Conservation (phyloP, 2,329 filamentous ascomycete species). For the Diaporthe ilicicola region DNA sequence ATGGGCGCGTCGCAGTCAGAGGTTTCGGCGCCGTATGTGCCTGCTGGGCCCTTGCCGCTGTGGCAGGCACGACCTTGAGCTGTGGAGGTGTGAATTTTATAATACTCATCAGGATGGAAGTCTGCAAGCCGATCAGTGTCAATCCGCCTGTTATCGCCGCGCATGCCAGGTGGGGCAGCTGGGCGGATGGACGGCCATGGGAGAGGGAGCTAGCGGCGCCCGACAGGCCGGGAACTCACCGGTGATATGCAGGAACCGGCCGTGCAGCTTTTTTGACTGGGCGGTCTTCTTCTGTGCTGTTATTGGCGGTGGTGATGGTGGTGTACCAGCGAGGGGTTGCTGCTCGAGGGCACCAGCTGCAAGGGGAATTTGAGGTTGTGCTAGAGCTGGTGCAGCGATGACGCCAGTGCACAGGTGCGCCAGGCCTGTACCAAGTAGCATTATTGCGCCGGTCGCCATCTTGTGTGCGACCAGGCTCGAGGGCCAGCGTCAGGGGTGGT, state of each 20-base stretch:
- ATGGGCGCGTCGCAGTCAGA: conserved; percentile 89
- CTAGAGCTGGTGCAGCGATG: conserved; percentile 39
- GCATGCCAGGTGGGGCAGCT: conserved; percentile 32
- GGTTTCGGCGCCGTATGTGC: conserved; percentile 83
- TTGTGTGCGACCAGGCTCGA: neutral
- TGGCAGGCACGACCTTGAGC: conserved; percentile 79
- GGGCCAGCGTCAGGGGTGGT: neutral
- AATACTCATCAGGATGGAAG: conserved; percentile 90
- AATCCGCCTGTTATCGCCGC: neutral
- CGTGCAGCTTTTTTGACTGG: conserved; percentile 61
- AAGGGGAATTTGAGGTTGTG: conserved; percentile 28
- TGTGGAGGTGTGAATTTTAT: conserved; percentile 80
- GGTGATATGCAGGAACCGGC: conserved; percentile 88
- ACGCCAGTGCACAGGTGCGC: conserved; percentile 43
- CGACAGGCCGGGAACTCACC: conserved; percentile 59
- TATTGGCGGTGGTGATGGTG: conserved; percentile 23
- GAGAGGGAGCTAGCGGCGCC: conserved; percentile 31
- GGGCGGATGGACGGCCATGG: conserved; percentile 25
- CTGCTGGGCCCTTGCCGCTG: conserved; percentile 77
- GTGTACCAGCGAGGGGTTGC: conserved; percentile 3
- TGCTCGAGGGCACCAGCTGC: conserved; percentile 14
- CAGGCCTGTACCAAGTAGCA: conserved; percentile 35
- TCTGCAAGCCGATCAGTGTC: conserved; percentile 60
- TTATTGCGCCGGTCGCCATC: conserved; percentile 31
- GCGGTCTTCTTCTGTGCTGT: conserved; percentile 36